Evolutionary conservation across 192 early-diverging fungal genomes (phyloP).

Genomic region (Coemansia asiatica): DNA sequence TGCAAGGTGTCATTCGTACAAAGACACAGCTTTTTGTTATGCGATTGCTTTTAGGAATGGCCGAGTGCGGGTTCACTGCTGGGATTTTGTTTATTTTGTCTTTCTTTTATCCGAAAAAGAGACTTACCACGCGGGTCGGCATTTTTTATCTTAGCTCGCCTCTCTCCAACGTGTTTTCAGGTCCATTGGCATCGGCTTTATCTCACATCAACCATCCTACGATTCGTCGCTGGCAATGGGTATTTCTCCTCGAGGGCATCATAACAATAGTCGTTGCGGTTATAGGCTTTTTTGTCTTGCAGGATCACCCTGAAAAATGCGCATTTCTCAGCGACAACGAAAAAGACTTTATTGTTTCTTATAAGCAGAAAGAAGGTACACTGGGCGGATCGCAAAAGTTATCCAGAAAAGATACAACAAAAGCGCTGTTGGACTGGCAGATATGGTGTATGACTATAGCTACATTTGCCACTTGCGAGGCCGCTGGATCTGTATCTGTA

Average conservation of each 20-base stretch:
- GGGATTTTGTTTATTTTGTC: constrained; percentile 42
- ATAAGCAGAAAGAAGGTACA: constrained; percentile 38
- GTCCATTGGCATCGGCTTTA: constrained; percentile 45
- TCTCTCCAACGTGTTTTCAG: constrained; percentile 38
- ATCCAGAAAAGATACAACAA: constrained; percentile 10
- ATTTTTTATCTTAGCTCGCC: constrained; percentile 50
- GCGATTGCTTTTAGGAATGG: constrained; percentile 44
- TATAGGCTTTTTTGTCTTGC: constrained; percentile 34
- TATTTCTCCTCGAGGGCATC: constrained; percentile 50
- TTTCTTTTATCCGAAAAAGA: constrained; percentile 45
- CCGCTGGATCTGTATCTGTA: constrained; percentile 20
- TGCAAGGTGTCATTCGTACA: constrained; percentile 43
- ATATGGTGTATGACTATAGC: constrained; percentile 44
- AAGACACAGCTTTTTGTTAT: constrained; percentile 40
- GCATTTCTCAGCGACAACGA: constrained; percentile 34
- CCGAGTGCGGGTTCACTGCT: constrained; percentile 47
- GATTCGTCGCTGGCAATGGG: constrained; percentile 53
- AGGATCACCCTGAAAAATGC: constrained; percentile 53
- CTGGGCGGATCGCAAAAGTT: constrained; percentile 40
- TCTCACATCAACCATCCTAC: constrained; percentile 48
- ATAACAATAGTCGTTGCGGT: constrained; percentile 37
- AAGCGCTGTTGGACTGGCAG: constrained; percentile 43
- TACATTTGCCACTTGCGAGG: constrained; percentile 28
- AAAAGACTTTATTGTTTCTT: constrained; percentile 33
- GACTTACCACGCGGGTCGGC: constrained; percentile 26